These are phyloP conservation scores for Rubia balearica DNA, from an alignment of 305 asterid genomes.

Conservation along the genomic window DNA sequence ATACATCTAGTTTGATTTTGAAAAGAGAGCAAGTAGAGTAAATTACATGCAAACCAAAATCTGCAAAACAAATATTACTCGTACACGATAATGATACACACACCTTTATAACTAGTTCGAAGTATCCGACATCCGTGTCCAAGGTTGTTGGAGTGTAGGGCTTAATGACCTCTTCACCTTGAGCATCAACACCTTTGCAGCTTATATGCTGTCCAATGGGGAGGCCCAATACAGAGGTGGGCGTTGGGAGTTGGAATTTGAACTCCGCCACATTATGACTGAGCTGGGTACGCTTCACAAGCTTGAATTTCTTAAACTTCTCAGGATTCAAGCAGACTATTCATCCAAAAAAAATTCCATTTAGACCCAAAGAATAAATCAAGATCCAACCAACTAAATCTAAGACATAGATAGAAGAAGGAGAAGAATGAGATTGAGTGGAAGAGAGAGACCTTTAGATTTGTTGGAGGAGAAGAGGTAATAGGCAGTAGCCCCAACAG, in stretches of 20 bases:
- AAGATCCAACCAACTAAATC: neutral
- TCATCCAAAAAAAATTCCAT: constrained; percentile 15
- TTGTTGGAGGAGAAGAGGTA: constrained; percentile 50
- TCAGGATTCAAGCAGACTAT: constrained; percentile 78
- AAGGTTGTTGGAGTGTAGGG: constrained; percentile 95
- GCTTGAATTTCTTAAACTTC: constrained; percentile 70
- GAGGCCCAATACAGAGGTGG: constrained; percentile 77
- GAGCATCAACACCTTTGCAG: constrained; percentile 68
- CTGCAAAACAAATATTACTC: neutral
- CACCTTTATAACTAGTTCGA: constrained; percentile 89
- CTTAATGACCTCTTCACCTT: constrained; percentile 89
- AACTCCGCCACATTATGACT: constrained; percentile 92
- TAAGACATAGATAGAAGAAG: neutral
- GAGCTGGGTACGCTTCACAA: constrained; percentile 64
- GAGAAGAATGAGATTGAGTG: neutral
- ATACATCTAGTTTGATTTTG: constrained; percentile 55
- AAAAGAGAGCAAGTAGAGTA: constrained; percentile 13
- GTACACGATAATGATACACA: neutral
- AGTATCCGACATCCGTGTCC: constrained; percentile 88
- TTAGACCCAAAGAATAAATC: neutral
- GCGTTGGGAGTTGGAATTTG: constrained; percentile 71
- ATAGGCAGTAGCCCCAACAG: constrained; percentile 45
- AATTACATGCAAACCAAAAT: constrained; percentile 2
- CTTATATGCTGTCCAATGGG: constrained; percentile 96
- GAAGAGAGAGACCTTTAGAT: constrained; percentile 42